Conservation (phyloP, 176 grass and related monocot genomes). For the Secale cereale region DNA sequence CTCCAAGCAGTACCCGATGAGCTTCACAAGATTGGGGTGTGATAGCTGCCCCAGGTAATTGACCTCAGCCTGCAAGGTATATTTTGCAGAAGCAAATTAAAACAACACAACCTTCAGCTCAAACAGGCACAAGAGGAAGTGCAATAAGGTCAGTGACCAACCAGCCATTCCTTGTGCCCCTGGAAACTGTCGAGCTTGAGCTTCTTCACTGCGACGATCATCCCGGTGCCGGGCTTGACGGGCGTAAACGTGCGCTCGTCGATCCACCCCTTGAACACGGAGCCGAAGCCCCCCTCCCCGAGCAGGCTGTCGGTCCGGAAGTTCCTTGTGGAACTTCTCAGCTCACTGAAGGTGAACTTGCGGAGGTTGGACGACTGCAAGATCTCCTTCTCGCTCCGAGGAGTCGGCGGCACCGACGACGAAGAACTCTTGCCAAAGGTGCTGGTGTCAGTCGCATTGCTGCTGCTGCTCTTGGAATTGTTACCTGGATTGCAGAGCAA, state of each 20-base stretch:
- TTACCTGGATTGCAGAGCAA: conserved; percentile 43
- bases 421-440: conserved; percentile 54
- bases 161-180: conserved; percentile 97
- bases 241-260: conserved; percentile 70
- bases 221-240: conserved; percentile 70
- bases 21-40: conserved; percentile 92
- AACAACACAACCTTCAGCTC: background rate
- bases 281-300: conserved; percentile 86
- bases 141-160: conserved; percentile 26
- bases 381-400: conserved; percentile 74
- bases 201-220: conserved; percentile 90
- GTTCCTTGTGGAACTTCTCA: conserved; percentile 75
- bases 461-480: conserved; percentile 64
- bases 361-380: conserved; percentile 75
- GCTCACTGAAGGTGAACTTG: conserved; percentile 71
- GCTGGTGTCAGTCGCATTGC: conserved; percentile 28
- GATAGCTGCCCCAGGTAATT: conserved; percentile 85
- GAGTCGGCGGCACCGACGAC: conserved; percentile 57
- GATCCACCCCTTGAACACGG: conserved; percentile 96
- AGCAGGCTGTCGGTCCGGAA: conserved; percentile 83
- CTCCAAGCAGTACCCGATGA: conserved; percentile 87
- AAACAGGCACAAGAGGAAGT: background rate
- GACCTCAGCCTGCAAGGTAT: conserved; percentile 74
- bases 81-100: conserved; percentile 17
- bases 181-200: conserved; percentile 87